Evolutionary conservation across 2,329 filamentous ascomycete species (phyloP).

Genomic region (Colletotrichum siamense): DNA sequence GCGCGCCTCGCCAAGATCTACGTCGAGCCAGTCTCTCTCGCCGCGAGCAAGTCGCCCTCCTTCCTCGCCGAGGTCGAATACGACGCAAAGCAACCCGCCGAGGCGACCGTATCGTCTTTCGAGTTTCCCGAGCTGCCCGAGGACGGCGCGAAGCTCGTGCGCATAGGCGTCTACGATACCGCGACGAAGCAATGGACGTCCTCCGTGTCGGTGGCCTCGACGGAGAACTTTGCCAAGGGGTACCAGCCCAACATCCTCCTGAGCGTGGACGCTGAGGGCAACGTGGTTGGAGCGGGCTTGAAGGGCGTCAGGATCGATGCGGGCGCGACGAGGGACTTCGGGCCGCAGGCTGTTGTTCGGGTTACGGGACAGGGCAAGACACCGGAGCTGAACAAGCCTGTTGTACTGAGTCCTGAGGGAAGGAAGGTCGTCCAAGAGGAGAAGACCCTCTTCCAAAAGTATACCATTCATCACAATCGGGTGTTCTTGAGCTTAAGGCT

Average conservation of each 20-base stretch:
- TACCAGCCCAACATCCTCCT: slow-evolving; percentile 63
- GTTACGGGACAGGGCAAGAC: slow-evolving; percentile 54
- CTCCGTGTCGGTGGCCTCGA: slow-evolving; percentile 60
- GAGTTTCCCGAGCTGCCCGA: slow-evolving; percentile 60
- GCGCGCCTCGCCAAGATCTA: slow-evolving; percentile 57
- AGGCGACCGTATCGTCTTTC: slow-evolving; percentile 58
- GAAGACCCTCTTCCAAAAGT: slow-evolving; percentile 73
- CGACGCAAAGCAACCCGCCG: slow-evolving; percentile 48
- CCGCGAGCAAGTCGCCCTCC: slow-evolving; percentile 35
- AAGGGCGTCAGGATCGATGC: slow-evolving; percentile 67
- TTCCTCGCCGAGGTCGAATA: slow-evolving; percentile 64
- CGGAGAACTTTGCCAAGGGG: slow-evolving; percentile 65
- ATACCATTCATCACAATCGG: slow-evolving; percentile 32
- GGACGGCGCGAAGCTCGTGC: slow-evolving; percentile 50
- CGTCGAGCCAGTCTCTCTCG: slow-evolving; percentile 54
- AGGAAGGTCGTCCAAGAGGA: slow-evolving; percentile 63
- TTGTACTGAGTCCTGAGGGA: slow-evolving; percentile 66
- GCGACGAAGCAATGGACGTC: slow-evolving; percentile 53
- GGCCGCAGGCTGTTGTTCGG: slow-evolving; percentile 61
- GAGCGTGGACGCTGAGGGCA: slow-evolving; percentile 49
- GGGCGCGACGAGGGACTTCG: slow-evolving; percentile 69
- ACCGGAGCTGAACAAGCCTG: slow-evolving; percentile 67
- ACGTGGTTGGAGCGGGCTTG: slow-evolving; percentile 54
- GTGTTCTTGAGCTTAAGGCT: slow-evolving; percentile 28
- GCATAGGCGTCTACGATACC: slow-evolving; percentile 63